Evolutionary conservation across 306 rosid genomes (phyloP), one percentile per base, ranked within the genome.

Genomic region (Fagus sylvatica): DNA sequence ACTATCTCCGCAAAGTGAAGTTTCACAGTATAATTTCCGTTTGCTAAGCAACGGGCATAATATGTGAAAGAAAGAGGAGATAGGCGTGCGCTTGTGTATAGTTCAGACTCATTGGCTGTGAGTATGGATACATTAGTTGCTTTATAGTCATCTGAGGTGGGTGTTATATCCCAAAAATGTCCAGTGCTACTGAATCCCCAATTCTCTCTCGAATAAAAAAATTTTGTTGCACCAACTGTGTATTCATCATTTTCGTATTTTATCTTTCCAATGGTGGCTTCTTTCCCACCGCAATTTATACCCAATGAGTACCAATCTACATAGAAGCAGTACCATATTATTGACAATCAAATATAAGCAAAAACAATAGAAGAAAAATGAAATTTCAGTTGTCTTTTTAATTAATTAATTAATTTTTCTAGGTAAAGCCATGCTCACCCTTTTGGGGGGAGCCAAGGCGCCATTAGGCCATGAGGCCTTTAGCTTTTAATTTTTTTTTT

Each of bases 121-220:
- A 81, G 48, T 61, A 43, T 22, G 8, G 82, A 74, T 73, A 19
- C 71, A 56, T 81, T 73, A 54, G 74, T 53, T 0, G 83, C 79
- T 1, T 54, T 67, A 37, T 85, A 79, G 82, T 78, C 80, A 1
- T 39, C 73, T 81, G 19, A 41, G 68, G 4, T 73, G n/a, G n/a
- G n/a, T n/a, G n/a, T 13, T 13, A 46, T 75, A 84, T 85, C 91
- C 84, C 78, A 57, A 57, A 84, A 90, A 74, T 82, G 87, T 40
- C 93, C 93, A 8, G 91, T 87, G 77, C 86, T 80, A 79, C 93
- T 87, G 43, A 82, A 80, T 4, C 93, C 93, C 93, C 93, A 87
- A 30, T 70, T 61, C 5, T 64, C 74, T 22, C 7, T 0, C 32
- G 74, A 74, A 48, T 49, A 69, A 74, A 69, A 81, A 79, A 42